phyloP scores from a whole-genome alignment of 805 yeast species.

The Lachancea dasiensis region DNA sequence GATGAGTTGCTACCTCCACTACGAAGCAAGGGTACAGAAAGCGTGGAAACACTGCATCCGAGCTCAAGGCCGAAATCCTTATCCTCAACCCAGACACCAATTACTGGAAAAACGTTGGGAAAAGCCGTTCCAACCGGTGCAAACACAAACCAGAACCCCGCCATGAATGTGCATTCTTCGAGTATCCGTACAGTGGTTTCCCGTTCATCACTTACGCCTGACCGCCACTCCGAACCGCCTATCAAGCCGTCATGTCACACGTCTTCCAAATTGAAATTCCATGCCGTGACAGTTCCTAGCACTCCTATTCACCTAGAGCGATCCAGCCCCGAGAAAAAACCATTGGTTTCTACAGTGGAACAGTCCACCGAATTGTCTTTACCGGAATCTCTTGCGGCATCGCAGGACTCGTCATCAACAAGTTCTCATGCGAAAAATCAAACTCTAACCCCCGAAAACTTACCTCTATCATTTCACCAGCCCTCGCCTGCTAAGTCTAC shows the following conservation, averaged over 20 bases:
- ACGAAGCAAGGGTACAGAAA: too few relatives aligned
- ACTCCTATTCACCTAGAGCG: background rate
- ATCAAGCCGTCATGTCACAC: background rate
- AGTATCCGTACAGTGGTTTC: too few relatives aligned
- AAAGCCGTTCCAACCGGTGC: too few relatives aligned
- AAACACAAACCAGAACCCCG: too few relatives aligned
- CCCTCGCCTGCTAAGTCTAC: constrained; percentile 24
- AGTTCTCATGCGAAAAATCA: background rate
- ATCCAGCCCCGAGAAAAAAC: background rate
- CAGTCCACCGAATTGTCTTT: background rate
- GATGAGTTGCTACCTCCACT: background rate
- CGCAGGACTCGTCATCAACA: background rate
- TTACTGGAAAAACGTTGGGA: too few relatives aligned
- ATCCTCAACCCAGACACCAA: too few relatives aligned
- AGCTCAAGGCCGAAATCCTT: too few relatives aligned
- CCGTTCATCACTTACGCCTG: background rate
- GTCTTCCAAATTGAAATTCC: background rate
- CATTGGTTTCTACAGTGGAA: background rate
- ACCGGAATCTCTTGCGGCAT: background rate
- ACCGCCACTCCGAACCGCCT: background rate
- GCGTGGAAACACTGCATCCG: too few relatives aligned
- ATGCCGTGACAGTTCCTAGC: background rate
- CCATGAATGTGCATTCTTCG: too few relatives aligned
- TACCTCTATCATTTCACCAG: constrained; percentile 10
- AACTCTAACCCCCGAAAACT: constrained; percentile 1